Conservation (phyloP, 176 grass and related monocot species). For the Melocanna baccifera region DNA sequence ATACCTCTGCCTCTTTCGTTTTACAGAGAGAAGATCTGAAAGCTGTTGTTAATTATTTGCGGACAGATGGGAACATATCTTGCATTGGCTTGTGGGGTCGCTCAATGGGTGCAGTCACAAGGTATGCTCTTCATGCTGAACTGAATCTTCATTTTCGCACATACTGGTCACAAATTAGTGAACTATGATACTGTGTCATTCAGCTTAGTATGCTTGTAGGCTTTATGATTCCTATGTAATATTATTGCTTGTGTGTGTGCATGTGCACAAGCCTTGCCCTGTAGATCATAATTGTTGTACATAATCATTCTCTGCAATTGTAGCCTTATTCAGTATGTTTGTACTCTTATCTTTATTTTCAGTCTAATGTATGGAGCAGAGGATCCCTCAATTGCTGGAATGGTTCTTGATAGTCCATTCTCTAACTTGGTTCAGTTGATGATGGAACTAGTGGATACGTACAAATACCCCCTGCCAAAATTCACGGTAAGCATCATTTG, state of each 20-base stretch:
- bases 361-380: conserved; percentile 99
- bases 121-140: conserved; percentile 43
- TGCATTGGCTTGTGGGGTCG: conserved; percentile 98
- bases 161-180: background rate
- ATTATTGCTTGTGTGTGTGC: background rate
- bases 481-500: conserved; percentile 69
- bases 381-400: conserved; percentile 99
- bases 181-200: background rate
- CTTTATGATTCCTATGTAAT: background rate
- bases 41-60: conserved; percentile 82
- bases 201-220: conserved; percentile 16
- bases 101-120: conserved; percentile 98
- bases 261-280: background rate
- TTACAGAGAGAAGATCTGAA: conserved; percentile 94
- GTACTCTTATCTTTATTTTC: conserved; percentile 24
- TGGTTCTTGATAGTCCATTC: conserved; percentile 99
- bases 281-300: background rate
- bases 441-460: conserved; percentile 99
- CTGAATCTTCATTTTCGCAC: background rate
- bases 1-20: conserved; percentile 31
- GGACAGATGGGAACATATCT: conserved; percentile 76
- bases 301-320: background rate
- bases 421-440: conserved; percentile 98
- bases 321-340: conserved; percentile 10
- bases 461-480: conserved; percentile 99